Evolutionary conservation across 371 early-diverging fungal species (phyloP), one percentile per base, ranked within the genome.

Genomic region (Neoconidiobolus thromboides): DNA sequence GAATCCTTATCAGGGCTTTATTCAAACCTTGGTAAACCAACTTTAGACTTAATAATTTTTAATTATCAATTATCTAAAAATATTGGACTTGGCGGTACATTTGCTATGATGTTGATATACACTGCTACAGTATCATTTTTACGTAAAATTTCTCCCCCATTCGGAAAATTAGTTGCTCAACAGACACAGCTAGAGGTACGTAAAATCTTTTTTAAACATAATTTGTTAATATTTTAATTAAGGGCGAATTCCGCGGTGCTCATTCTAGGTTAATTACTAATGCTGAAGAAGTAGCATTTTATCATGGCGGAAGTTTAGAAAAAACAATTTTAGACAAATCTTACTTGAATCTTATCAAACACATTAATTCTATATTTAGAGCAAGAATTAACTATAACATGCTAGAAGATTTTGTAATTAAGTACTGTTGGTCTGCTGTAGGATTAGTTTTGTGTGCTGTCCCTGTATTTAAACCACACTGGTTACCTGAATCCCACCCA

Each of bases 351-450:
- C 70, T 92, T 2, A 77, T 88, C 65, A 73, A 76, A 26, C 93
- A 92, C 63, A 81, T 90, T 68, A 87, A 90, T 64, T 73, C 75
- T 9, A 81, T 88, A 58, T 84, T 80, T 70, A 81, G 79, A 66
- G 78, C 79, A 37, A 75, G 87, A 50, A 83, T 92, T 60, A 79
- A 80, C 61, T 87, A 92, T 73, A 80, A 85, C 56, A 87, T 89
- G 87, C 76, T 89, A 71, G 93, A 92, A 65, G 93, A 89, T 64
- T 90, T 88, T 63, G 74, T 89, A 62, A 87, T 92, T 73, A 89
- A 83, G 67, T 83, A 83, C 64, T 79, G 74, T 26, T 85, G 84
- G 84, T 75, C 78, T 53, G 80, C 82, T 2, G 70, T 82, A 56
- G 85, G 85, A 14, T 66, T 86, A 50, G 69, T 80, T 12, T 71